phyloP scores from a whole-genome alignment of 805 yeast genomes.

The Ogataea angusta region DNA sequence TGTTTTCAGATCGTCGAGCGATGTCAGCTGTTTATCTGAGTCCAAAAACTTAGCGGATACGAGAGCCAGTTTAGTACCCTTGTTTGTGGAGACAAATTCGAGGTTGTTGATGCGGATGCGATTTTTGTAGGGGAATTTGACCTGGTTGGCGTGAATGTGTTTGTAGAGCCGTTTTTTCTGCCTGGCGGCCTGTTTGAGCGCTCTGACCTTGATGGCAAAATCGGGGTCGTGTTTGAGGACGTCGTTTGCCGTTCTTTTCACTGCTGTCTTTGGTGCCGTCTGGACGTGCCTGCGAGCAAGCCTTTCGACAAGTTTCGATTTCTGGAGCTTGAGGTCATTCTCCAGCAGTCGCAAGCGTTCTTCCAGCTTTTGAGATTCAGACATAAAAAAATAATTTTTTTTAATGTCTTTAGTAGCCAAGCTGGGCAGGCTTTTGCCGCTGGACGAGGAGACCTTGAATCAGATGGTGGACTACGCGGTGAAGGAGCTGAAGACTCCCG shows the following conservation, averaged over 20 bases:
- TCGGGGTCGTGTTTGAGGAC: slow-evolving; percentile 39
- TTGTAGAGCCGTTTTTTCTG: slow-evolving; percentile 17
- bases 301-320: slow-evolving; percentile 14
- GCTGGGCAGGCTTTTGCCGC: slow-evolving; percentile 43
- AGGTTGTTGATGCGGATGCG: slow-evolving; percentile 40
- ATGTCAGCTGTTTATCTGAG: slow-evolving; percentile 11
- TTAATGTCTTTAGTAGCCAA: slow-evolving; percentile 10
- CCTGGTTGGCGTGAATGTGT: slow-evolving; percentile 31
- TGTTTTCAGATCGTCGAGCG: slow-evolving; percentile 22
- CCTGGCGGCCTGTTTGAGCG: slow-evolving; percentile 17
- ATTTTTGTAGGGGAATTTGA: slow-evolving; percentile 43
- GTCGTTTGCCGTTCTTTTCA: slow-evolving; percentile 1
- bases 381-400: slow-evolving; percentile 7
- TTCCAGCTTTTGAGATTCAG: slow-evolving; percentile 19
- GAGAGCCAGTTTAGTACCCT: slow-evolving; percentile 41
- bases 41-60: slow-evolving; percentile 27
- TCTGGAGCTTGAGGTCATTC: slow-evolving; percentile 18
- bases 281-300: slow-evolving; percentile 16
- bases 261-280: slow-evolving; percentile 7
- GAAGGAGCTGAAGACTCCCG: slow-evolving; percentile 40
- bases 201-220: slow-evolving; percentile 21
- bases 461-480: slow-evolving; percentile 56
- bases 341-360: slow-evolving; percentile 21
- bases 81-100: slow-evolving; percentile 40
- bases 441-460: slow-evolving; percentile 52